Percentiles rank a stretch among this genome's conserved stretches.
Evolutionary conservation across 2,329 filamentous ascomycete genomes (phyloP).

Genomic region (Apiospora malaysiana): DNA sequence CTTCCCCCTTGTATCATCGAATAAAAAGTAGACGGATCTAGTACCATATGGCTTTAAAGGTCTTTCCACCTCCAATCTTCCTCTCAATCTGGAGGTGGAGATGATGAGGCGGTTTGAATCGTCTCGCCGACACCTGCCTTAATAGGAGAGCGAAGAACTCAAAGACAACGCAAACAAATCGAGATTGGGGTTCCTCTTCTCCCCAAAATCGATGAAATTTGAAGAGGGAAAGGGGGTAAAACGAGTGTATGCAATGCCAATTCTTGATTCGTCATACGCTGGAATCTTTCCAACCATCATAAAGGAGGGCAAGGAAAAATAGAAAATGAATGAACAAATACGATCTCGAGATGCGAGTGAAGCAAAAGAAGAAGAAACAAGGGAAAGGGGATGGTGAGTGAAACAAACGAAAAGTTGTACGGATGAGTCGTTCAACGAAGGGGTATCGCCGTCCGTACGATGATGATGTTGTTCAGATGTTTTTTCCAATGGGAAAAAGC

Average conservation of each 20-base stretch:
- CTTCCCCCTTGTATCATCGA: not conserved
- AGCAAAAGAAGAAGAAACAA: not conserved
- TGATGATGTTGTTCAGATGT: not conserved
- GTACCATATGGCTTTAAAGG: not conserved
- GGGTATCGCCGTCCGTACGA: slow-evolving; percentile 12
- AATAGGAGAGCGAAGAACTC: not conserved
- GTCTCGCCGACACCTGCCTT: not conserved
- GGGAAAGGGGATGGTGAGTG: not conserved
- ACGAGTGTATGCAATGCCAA: slow-evolving; percentile 11
- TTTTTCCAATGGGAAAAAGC: not conserved
- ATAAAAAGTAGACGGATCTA: not conserved
- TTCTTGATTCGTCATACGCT: not conserved
- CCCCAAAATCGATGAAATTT: not conserved
- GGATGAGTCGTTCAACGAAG: not conserved
- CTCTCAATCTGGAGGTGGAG: not conserved
- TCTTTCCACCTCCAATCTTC: not conserved
- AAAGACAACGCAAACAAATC: not conserved
- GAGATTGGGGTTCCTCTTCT: not conserved
- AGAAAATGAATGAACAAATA: not conserved
- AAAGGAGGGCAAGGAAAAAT: not conserved
- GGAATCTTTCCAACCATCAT: not conserved
- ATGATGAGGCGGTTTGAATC: not conserved
- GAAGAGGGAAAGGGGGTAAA: not conserved
- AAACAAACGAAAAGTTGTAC: not conserved
- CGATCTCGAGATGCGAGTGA: not conserved